These are phyloP conservation scores for Ziziphus jujuba DNA, from an alignment of 306 rosid species.

Conservation along the genomic window DNA sequence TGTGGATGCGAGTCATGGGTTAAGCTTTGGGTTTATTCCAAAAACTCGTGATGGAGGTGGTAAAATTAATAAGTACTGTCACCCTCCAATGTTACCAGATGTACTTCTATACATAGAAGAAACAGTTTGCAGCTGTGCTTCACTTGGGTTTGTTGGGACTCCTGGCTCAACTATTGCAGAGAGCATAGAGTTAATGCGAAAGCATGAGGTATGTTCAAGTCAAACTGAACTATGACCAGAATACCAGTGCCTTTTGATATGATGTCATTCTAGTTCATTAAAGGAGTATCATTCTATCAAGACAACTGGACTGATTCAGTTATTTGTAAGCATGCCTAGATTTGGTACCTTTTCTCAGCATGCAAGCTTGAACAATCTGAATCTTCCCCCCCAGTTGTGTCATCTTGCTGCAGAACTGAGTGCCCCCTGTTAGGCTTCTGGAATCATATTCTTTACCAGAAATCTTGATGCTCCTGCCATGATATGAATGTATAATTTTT, in stretches of 20 bases:
- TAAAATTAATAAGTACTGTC: conserved; percentile 47
- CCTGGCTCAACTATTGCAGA: conserved; percentile 84
- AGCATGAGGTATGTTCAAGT: conserved; percentile 41
- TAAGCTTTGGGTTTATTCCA: conserved; percentile 37
- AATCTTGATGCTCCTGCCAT: not conserved
- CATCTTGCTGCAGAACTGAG: conserved; percentile 6
- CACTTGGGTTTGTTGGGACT: conserved; percentile 90
- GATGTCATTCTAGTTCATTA: no score
- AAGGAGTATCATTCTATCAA: no score
- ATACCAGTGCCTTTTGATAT: no score
- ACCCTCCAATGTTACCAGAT: conserved; percentile 44
- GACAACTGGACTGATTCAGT: no score
- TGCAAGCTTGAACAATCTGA: conserved; percentile 5
- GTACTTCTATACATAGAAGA: conserved; percentile 76
- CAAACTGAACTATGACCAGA: conserved; percentile 1
- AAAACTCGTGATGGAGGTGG: conserved; percentile 25
- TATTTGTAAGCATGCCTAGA: no score
- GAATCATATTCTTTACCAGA: not conserved
- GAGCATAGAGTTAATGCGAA: conserved; percentile 72
- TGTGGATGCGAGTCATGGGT: conserved; percentile 45
- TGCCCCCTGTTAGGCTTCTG: not conserved
- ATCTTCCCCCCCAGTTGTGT: not conserved
- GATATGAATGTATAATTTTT: not conserved
- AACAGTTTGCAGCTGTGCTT: conserved; percentile 75
- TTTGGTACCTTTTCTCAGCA: no score